Conservation (phyloP, 2,329 filamentous ascomycete species). For the Fusarium sp. region DNA sequence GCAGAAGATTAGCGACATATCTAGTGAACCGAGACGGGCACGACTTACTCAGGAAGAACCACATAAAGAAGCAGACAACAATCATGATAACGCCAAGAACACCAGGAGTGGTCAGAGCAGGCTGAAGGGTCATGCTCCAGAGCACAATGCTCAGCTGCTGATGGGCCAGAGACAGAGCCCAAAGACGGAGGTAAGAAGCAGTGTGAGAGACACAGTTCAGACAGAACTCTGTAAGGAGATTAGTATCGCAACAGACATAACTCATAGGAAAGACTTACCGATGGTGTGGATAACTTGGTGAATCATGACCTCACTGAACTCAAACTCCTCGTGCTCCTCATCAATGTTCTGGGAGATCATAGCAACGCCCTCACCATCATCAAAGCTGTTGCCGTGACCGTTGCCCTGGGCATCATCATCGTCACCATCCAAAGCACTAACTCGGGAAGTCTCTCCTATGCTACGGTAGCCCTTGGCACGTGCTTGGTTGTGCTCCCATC, state of each 20-base stretch:
- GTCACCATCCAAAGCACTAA: conserved; percentile 91
- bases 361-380: conserved; percentile 80
- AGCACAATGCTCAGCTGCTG: conserved; percentile 96
- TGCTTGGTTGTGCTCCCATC: conserved; percentile 91
- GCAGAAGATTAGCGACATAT: conserved; percentile 37
- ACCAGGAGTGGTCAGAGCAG: conserved; percentile 75
- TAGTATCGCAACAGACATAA: conserved; percentile 36
- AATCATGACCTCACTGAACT: conserved; percentile 97
- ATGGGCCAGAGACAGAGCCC: conserved; percentile 96
- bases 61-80: conserved; percentile 84
- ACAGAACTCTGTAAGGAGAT: conserved; percentile 80
- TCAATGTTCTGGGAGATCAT: conserved; percentile 90
- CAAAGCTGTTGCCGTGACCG: conserved; percentile 67
- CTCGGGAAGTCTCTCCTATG: conserved; percentile 86
- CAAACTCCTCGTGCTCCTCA: conserved; percentile 94
- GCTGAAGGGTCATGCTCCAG: conserved; percentile 93
- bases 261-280: conserved; percentile 65
- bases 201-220: conserved; percentile 99
- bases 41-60: conserved; percentile 80
- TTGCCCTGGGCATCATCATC: conserved; percentile 70
- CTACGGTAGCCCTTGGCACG: conserved; percentile 91
- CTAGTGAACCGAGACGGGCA: background rate
- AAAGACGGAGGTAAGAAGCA: conserved; percentile 97
- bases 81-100: conserved; percentile 80
- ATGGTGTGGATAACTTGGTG: conserved; percentile 99